phyloP scores from a whole-genome alignment of 495 filamentous ascomycete species.

The Xylaria acuta region DNA sequence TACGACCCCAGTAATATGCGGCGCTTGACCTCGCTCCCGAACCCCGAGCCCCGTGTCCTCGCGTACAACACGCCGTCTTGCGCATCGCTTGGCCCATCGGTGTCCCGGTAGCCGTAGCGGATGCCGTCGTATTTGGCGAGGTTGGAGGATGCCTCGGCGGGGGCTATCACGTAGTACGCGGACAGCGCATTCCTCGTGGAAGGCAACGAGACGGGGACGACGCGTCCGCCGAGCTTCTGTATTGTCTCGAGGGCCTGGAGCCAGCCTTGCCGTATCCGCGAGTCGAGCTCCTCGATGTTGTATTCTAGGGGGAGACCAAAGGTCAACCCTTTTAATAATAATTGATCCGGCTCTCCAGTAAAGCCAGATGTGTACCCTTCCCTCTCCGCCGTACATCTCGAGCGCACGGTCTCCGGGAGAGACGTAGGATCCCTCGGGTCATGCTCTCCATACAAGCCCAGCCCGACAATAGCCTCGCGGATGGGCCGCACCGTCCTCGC shows the following conservation, averaged over 20 bases:
- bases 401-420: conserved; percentile 61
- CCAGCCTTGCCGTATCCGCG: conserved; percentile 72
- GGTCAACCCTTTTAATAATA: conserved; percentile 48
- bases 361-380: conserved; percentile 39
- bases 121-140: conserved; percentile 97
- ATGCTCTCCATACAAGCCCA: conserved; percentile 52
- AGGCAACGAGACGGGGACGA: conserved; percentile 82
- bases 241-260: conserved; percentile 61
- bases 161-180: conserved; percentile 93
- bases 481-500: conserved; percentile 57
- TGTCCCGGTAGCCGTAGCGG: conserved; percentile 73
- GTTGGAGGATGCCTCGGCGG: conserved; percentile 95
- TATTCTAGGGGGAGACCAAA: conserved; percentile 88
- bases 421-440: conserved; percentile 82
- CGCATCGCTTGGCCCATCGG: conserved; percentile 41
- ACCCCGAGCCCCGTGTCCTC: conserved; percentile 69
- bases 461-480: conserved; percentile 61
- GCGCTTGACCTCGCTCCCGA: conserved; percentile 84
- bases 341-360: conserved; percentile 31
- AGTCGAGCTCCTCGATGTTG: conserved; percentile 80
- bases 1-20: conserved; percentile 91
- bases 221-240: conserved; percentile 65
- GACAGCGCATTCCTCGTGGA: conserved; percentile 83
- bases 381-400: conserved; percentile 56
- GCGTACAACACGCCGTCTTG: conserved; percentile 70